phyloP scores from a whole-genome alignment of 805 yeast species.

The Pichia exigua region DNA sequence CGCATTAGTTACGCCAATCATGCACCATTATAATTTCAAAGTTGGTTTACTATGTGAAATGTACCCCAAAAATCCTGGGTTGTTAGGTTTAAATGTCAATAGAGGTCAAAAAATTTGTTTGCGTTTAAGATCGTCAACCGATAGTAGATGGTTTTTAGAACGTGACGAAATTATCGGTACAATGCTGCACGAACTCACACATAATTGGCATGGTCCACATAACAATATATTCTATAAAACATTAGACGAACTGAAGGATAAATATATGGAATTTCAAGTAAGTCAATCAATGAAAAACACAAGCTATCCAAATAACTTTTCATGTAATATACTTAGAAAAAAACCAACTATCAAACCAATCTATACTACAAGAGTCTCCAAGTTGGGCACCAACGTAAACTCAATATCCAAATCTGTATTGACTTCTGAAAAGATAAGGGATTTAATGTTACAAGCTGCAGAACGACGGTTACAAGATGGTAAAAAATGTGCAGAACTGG shows the following conservation, averaged over 20 bases:
- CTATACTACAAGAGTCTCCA: slow-evolving; percentile 34
- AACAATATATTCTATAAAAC: slow-evolving; percentile 59
- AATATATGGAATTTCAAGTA: slow-evolving; percentile 38
- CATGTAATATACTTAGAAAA: slow-evolving; percentile 29
- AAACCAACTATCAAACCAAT: slow-evolving; percentile 28
- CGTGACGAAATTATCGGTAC: slow-evolving; percentile 67
- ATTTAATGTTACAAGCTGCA: slow-evolving; percentile 51
- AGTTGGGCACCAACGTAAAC: slow-evolving; percentile 23
- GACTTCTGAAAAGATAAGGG: slow-evolving; percentile 29
- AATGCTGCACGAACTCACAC: slow-evolving; percentile 81
- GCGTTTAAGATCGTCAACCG: slow-evolving; percentile 54
- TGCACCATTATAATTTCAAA: slow-evolving; percentile 56
- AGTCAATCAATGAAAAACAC: slow-evolving; percentile 37
- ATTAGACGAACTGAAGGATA: slow-evolving; percentile 51
- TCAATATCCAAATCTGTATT: not conserved
- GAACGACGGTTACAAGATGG: slow-evolving; percentile 49
- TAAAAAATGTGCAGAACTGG: slow-evolving; percentile 36
- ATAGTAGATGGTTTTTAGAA: slow-evolving; percentile 49
- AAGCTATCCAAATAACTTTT: slow-evolving; percentile 36
- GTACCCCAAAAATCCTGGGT: slow-evolving; percentile 56
- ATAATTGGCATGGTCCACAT: slow-evolving; percentile 75
- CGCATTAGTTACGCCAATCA: slow-evolving; percentile 64
- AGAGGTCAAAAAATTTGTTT: slow-evolving; percentile 65
- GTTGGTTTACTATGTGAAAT: slow-evolving; percentile 72
- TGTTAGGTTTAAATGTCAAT: slow-evolving; percentile 80